Evolutionary conservation across 371 early-diverging fungal genomes (phyloP), one percentile per base, ranked within the genome.

Genomic region (Mucor sp.): DNA sequence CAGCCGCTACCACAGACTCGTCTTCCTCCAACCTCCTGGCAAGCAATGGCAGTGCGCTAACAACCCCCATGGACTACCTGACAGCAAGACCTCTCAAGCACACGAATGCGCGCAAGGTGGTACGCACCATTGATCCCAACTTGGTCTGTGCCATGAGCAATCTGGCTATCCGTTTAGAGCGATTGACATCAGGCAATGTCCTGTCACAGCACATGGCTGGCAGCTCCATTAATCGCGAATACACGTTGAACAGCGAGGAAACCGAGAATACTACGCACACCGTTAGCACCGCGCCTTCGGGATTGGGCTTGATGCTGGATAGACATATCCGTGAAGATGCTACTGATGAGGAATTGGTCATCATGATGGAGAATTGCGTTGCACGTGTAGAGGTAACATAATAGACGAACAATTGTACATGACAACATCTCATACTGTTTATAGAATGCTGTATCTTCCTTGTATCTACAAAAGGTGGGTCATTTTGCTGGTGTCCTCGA

Each of bases 371-470:
- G 62, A 85, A 85, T 60, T 83, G 85, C 62, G 80, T 90, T 27
- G 77, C 84, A 3, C 76, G 89, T 48, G 83, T 89, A 43, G 90
- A 90, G 79, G 82, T 82, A 76, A 77, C n/a, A n/a, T n/a, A n/a
- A 25, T 43, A 23, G 4, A 17, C 39, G 0, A 0, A 17, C 27
- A 25, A 50, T 35, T 35, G 12, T 33, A 8, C 33, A 1, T 33
- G 30, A 30, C 33, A 30, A 4, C 6, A 3, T 3, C 44, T 59
- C 1, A 44, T 15, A 37, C 19, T 39, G 60, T 30, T 23, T 63
- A 21, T 74, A 86, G 85, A 90, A 88, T 64, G 85, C 84, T 39
- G 83, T 79, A 44, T 87, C 88, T 25, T 75, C 85, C 14, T 72
- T 90, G 48, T 86, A 85, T 64, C 80, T 90, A 50, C 78, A 83